Percentiles rank a stretch among this genome's conserved stretches.
Evolutionary conservation across 257 asterid species (phyloP).

Genomic region (Phtheirospermum japonicum): DNA sequence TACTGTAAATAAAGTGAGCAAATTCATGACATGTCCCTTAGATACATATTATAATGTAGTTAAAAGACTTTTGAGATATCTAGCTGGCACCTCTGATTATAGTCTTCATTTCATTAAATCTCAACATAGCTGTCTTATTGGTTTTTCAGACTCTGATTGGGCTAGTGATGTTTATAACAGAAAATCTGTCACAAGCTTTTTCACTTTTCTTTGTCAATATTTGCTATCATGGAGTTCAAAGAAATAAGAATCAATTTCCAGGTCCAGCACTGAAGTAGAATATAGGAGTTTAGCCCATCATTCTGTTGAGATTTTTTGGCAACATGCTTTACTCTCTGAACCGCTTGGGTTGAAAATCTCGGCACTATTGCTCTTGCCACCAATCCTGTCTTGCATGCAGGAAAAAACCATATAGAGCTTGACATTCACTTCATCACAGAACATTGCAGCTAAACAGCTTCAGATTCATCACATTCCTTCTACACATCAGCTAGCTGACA

Average conservation of each 20-base stretch:
- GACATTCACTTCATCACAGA: too few species aligned
- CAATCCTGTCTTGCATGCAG: too few species aligned
- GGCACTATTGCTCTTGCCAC: too few species aligned
- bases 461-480: too few species aligned
- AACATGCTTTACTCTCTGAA: too few species aligned
- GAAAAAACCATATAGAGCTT: too few species aligned
- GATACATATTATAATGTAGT: neutral
- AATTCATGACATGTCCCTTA: neutral
- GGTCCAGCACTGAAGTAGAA: neutral
- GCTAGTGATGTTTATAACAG: neutral
- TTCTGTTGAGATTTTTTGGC: neutral
- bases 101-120: neutral
- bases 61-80: neutral
- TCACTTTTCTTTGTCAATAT: neutral
- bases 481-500: too few species aligned
- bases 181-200: neutral
- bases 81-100: neutral
- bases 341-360: too few species aligned
- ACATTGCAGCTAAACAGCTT: too few species aligned
- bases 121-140: neutral
- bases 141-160: neutral
- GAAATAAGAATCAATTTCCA: neutral
- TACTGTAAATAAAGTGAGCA: neutral
- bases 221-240: neutral
- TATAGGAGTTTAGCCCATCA: neutral